Evolutionary conservation across 1,284 basidiomycete species (phyloP), one percentile per base, ranked within the genome.

Genomic region (Cerioporus squamosus): DNA sequence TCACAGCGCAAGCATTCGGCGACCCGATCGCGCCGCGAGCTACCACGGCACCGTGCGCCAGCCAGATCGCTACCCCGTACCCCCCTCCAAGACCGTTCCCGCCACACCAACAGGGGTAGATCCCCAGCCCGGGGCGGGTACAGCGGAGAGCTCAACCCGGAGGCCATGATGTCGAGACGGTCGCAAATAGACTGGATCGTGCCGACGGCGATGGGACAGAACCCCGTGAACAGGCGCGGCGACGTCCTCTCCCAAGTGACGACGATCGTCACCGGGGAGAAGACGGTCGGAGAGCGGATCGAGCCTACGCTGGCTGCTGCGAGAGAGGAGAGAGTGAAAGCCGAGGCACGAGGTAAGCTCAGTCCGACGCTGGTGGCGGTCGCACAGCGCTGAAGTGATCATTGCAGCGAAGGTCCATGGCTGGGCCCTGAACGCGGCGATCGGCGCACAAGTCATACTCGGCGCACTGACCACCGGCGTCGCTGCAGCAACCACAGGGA

Each of bases 381-480:
- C 18, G 40, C 15, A 40, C 15, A 42, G 12, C 20, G 40, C 40
- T 18, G 9, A 9, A n/a, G 12, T 4, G n/a, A 17, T 26, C 40
- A n/a, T 1, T 46, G 15, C 55, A 82, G 87, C 86, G 7, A 72
- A 70, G 51, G 66, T 75, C 56, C 82, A 81, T 0, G 79, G 80
- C 4, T 81, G 75, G 57, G 69, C 77, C 5, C 74, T 90, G 31
- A 90, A 90, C 66, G 59, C 74, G 14, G 82, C 81, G 2, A 81
- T 83, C 43, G 82, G 77, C 39, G 44, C 86, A 20, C 88, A 80
- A 60, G 83, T 91, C 7, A 52, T 87, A 0, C 72, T 90, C 15
- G 88, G 87, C 2, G 82, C 88, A 14, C 73, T 90, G 44, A 90
- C 86, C 10, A 90, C 88, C 0, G 87, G 81, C 0, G 65, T 90